These are phyloP conservation scores for Jatropha multifida DNA, from an alignment of 441 rosid species.

Conservation along the genomic window DNA sequence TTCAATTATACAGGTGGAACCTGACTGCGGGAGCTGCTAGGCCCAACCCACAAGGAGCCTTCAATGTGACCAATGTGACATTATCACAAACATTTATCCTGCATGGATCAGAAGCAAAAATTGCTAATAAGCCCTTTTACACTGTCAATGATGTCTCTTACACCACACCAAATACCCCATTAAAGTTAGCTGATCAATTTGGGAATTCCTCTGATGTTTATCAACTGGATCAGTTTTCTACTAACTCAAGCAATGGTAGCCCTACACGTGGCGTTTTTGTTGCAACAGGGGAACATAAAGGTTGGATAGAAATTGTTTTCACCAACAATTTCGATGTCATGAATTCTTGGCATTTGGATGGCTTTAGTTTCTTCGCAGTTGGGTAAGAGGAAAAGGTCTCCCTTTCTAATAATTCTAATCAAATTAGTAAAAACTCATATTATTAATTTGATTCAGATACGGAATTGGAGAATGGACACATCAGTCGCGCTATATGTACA, in stretches of 20 bases:
- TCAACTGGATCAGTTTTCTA: constrained; percentile 39
- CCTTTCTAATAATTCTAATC: no score
- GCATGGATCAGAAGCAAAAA: constrained; percentile 33
- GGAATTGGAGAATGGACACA: constrained; percentile 57
- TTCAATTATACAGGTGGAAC: constrained; percentile 47
- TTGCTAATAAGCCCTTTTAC: constrained; percentile 32
- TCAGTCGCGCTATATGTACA: constrained; percentile 40
- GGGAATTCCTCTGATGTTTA: constrained; percentile 43
- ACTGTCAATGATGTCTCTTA: constrained; percentile 62
- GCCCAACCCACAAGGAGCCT: constrained; percentile 80
- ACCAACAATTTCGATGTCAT: constrained; percentile 37
- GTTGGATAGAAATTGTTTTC: constrained; percentile 65
- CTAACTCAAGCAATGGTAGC: constrained; percentile 29
- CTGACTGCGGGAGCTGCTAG: constrained; percentile 73
- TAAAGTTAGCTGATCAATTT: constrained; percentile 46
- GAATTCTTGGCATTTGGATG: constrained; percentile 84
- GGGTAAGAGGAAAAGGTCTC: constrained; percentile 41
- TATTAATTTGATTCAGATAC: constrained; percentile 20
- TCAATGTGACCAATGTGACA: constrained; percentile 62
- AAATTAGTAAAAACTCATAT: no score
- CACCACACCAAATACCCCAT: constrained; percentile 45
- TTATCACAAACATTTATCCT: constrained; percentile 51
- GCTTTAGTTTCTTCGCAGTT: constrained; percentile 62
- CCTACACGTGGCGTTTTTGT: constrained; percentile 43
- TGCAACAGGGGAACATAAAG: constrained; percentile 47